A percentile compares a stretch with the other conserved stretches of the same genome.
Conservation (phyloP, 1,139 yeast genomes). For the Yamadazyma epiphylla region DNA sequence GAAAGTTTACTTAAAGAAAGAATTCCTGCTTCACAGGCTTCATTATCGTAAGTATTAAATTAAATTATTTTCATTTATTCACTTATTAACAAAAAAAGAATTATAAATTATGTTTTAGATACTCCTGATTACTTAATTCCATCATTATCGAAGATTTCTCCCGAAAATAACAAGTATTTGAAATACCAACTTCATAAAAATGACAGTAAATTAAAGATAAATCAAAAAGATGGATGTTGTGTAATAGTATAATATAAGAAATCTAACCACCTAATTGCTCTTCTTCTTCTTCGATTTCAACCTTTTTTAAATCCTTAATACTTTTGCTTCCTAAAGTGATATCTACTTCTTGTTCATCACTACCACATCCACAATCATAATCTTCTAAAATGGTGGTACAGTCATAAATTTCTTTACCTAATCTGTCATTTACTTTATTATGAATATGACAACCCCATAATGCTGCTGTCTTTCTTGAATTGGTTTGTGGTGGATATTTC, state of each 20-base stretch:
- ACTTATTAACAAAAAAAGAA: conserved; percentile 14
- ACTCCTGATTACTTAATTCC: conserved; percentile 54
- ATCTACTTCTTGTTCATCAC: conserved; percentile 51
- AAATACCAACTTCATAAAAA: conserved; percentile 21
- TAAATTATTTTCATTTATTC: neutral
- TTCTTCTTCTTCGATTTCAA: conserved; percentile 42
- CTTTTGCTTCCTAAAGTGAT: conserved; percentile 34
- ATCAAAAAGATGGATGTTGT: conserved; percentile 35
- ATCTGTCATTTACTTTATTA: conserved; percentile 72
- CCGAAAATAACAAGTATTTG: conserved; percentile 45
- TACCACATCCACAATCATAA: conserved; percentile 96
- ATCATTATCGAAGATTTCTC: conserved; percentile 43
- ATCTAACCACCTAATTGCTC: conserved; percentile 31
- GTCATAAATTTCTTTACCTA: conserved; percentile 72
- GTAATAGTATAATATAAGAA: conserved; percentile 22
- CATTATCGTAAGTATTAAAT: conserved; percentile 31
- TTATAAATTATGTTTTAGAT: conserved; percentile 41
- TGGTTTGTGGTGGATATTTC: conserved; percentile 81
- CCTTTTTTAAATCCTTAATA: conserved; percentile 36
- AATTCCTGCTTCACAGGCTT: conserved; percentile 67
- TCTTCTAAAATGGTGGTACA: conserved; percentile 81
- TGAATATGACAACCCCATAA: conserved; percentile 98
- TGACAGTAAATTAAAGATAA: conserved; percentile 7
- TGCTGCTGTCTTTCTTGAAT: conserved; percentile 76
- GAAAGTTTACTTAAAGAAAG: conserved; percentile 55